Conservation (phyloP, 495 filamentous ascomycete genomes). For the Lentithecium fluviatile region DNA sequence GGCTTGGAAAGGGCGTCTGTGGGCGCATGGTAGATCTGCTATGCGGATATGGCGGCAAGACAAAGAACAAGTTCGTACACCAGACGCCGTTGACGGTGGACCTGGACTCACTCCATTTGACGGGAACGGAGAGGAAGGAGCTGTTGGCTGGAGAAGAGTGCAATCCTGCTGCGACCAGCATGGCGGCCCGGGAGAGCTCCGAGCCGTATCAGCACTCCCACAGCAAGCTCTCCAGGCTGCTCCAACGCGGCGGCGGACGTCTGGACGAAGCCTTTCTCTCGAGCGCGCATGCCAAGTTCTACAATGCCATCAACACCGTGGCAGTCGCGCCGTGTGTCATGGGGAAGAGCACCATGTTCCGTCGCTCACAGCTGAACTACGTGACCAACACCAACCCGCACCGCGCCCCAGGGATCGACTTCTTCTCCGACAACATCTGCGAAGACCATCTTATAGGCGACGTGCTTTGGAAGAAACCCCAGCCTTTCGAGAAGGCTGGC, state of each 20-base stretch:
- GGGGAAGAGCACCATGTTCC: conserved; percentile 98
- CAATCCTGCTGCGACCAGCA: conserved; percentile 29
- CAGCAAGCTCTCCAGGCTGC: conserved; percentile 32
- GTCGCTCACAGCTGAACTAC: conserved; percentile 80
- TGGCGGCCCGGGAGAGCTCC: conserved; percentile 17
- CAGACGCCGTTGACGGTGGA: conserved; percentile 88
- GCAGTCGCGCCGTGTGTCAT: conserved; percentile 89
- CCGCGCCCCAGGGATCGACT: conserved; percentile 70
- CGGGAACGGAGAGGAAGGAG: conserved; percentile 24
- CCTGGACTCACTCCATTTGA: conserved; percentile 48
- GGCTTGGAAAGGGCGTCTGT: conserved; percentile 75
- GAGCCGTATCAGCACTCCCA: conserved; percentile 26
- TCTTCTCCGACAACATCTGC: conserved; percentile 94
- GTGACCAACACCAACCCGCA: conserved; percentile 60
- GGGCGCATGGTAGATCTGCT: conserved; percentile 86
- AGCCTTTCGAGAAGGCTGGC: conserved; percentile 18
- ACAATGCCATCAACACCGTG: conserved; percentile 94
- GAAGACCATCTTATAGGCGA: conserved; percentile 97
- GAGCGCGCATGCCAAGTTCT: conserved; percentile 95
- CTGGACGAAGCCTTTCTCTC: conserved; percentile 94
- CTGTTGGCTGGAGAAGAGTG: conserved; percentile 14
- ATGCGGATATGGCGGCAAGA: conserved; percentile 58
- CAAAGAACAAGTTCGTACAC: conserved; percentile 91
- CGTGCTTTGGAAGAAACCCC: conserved; percentile 69
- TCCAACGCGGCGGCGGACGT: conserved; percentile 65